Evolutionary conservation across 345 rosid genomes (phyloP).

Genomic region (Gossypium sturtianum): DNA sequence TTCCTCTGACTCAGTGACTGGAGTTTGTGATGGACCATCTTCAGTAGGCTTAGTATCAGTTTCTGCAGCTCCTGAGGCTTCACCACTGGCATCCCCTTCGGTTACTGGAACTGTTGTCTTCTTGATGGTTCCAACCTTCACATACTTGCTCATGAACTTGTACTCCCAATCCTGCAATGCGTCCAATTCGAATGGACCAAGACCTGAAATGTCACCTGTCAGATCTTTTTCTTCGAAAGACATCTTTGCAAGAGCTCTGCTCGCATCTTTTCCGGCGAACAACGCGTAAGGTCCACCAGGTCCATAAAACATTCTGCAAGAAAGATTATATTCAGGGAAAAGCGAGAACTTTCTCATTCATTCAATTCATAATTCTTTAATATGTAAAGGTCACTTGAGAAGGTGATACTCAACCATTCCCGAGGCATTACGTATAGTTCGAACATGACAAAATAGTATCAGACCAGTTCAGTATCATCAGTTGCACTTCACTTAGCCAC

Average conservation of each 20-base stretch:
- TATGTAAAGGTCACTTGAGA: not conserved
- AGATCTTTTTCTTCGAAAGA: slow-evolving; percentile 90
- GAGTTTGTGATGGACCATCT: slow-evolving; percentile 34
- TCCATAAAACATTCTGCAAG: slow-evolving; percentile 90
- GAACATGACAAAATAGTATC: not conserved
- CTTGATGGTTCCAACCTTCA: slow-evolving; percentile 77
- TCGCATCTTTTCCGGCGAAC: slow-evolving; percentile 95
- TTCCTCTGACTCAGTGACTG: slow-evolving; percentile 18
- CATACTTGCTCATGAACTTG: slow-evolving; percentile 98
- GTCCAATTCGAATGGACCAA: slow-evolving; percentile 87
- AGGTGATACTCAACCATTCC: not conserved
- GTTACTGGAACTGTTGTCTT: slow-evolving; percentile 29
- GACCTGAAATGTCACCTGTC: slow-evolving; percentile 90
- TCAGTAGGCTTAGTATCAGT: slow-evolving; percentile 39
- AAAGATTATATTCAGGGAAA: not conserved
- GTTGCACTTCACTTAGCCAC: not conserved
- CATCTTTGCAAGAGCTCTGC: slow-evolving; percentile 99
- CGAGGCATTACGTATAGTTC: not conserved
- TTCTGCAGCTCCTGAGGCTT: slow-evolving; percentile 40
- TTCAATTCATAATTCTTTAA: not conserved
- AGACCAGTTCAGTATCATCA: not conserved
- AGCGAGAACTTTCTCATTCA: not conserved
- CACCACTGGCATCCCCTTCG: slow-evolving; percentile 37
- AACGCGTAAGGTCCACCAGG: slow-evolving; percentile 97
- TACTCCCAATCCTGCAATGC: slow-evolving; percentile 99